Percentiles rank a stretch among this genome's conserved stretches.
phyloP scores from a whole-genome alignment of 1,284 basidiomycete species.

The Anthracocystis setariae region DNA sequence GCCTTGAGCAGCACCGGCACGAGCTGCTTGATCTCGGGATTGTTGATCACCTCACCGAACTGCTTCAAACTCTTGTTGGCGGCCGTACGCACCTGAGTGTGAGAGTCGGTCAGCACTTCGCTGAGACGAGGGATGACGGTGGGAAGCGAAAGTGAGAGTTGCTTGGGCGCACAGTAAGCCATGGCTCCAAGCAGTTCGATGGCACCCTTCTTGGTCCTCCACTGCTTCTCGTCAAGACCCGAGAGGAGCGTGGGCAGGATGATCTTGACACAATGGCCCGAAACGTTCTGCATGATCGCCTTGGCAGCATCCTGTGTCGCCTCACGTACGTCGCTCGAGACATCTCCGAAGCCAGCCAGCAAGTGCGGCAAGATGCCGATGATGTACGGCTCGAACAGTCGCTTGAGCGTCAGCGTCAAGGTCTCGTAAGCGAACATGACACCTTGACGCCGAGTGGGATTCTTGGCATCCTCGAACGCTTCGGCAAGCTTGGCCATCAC shows the following conservation, averaged over 20 bases:
- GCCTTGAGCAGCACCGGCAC: constrained; percentile 94
- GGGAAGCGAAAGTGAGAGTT: constrained; percentile 92
- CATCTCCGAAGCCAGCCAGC: constrained; percentile 88
- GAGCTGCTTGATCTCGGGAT: constrained; percentile 84
- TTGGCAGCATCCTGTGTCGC: constrained; percentile 91
- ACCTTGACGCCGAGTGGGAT: constrained; percentile 86
- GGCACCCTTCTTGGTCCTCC: constrained; percentile 97
- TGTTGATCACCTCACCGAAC: constrained; percentile 80
- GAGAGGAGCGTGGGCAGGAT: constrained; percentile 89
- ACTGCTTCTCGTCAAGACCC: constrained; percentile 97
- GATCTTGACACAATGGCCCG: constrained; percentile 77
- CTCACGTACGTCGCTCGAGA: constrained; percentile 87
- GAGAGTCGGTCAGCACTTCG: constrained; percentile 94
- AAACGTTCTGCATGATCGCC: constrained; percentile 92
- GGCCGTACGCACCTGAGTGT: constrained; percentile 90
- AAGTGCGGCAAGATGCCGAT: constrained; percentile 85
- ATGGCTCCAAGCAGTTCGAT: constrained; percentile 98
- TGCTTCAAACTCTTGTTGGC: constrained; percentile 96
- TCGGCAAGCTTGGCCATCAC: constrained; percentile 79
- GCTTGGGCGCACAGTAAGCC: constrained; percentile 97
- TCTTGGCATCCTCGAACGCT: constrained; percentile 89
- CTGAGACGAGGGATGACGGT: constrained; percentile 96
- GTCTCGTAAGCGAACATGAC: constrained; percentile 91
- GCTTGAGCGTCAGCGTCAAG: constrained; percentile 84
- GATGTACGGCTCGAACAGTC: constrained; percentile 94